Evolutionary conservation across 2,329 filamentous ascomycete genomes (phyloP).

Genomic region (Penicillium sp.): DNA sequence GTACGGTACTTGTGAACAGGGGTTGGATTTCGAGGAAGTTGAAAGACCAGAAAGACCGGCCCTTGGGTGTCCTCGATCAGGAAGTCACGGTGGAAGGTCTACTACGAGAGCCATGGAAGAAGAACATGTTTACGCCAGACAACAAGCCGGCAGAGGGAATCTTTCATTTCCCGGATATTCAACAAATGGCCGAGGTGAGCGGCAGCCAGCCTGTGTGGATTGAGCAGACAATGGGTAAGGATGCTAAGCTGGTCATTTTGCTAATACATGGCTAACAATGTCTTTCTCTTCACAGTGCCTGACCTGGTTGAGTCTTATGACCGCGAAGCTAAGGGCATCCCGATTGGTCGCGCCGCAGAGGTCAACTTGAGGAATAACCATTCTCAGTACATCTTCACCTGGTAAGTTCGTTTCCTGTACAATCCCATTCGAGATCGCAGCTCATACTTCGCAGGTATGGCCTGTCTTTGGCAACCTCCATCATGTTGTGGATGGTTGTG

Average conservation of each 20-base stretch:
- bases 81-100: constrained; percentile 79
- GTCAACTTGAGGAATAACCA: constrained; percentile 96
- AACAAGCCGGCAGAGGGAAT: constrained; percentile 78
- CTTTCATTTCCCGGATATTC: constrained; percentile 93
- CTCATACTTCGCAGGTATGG: constrained; percentile 65
- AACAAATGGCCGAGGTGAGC: constrained; percentile 79
- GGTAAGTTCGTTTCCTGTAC: constrained; percentile 56
- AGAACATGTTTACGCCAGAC: constrained; percentile 94
- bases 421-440: background rate
- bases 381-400: constrained; percentile 97
- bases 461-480: constrained; percentile 73
- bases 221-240: constrained; percentile 85
- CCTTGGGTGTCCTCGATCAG: constrained; percentile 62
- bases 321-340: constrained; percentile 74
- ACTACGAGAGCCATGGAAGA: constrained; percentile 86
- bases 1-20: constrained; percentile 78
- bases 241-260: constrained; percentile 9
- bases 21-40: constrained; percentile 86
- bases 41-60: constrained; percentile 59
- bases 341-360: constrained; percentile 81
- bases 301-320: constrained; percentile 73
- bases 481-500: constrained; percentile 96
- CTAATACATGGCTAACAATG: constrained; percentile 16
- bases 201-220: constrained; percentile 90
- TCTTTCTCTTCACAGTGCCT: constrained; percentile 55